Evolutionary conservation across 2,329 filamentous ascomycete species (phyloP).

Genomic region (Trichoderma sp.): DNA sequence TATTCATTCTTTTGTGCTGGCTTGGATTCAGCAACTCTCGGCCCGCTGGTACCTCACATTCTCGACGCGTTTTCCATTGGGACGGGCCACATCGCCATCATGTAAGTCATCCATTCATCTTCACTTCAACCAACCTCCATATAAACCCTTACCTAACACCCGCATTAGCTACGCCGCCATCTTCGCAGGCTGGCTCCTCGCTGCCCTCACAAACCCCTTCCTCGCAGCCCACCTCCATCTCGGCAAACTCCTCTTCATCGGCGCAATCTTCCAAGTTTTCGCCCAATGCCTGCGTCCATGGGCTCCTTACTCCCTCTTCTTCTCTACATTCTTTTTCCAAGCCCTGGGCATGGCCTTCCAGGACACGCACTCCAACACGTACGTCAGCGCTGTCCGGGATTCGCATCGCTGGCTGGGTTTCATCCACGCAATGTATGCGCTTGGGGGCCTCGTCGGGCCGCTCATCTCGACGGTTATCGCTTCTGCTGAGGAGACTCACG

Average conservation of each 20-base stretch:
- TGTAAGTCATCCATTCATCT: background rate
- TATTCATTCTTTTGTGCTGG: constrained; percentile 20
- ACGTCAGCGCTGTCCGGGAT: background rate
- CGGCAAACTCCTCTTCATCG: constrained; percentile 10
- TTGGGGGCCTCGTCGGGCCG: constrained; percentile 17
- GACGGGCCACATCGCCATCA: constrained; percentile 18
- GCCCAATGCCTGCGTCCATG: constrained; percentile 19
- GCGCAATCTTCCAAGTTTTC: constrained; percentile 17
- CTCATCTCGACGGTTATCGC: constrained; percentile 18
- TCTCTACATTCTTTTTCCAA: constrained; percentile 12
- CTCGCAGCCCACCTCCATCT: constrained; percentile 14
- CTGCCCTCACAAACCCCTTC: constrained; percentile 17
- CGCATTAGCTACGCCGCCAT: constrained; percentile 12
- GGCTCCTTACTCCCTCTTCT: constrained; percentile 18
- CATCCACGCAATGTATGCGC: constrained; percentile 19
- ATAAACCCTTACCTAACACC: background rate
- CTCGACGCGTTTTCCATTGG: constrained; percentile 18
- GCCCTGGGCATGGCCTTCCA: constrained; percentile 18
- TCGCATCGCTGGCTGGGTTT: constrained; percentile 19
- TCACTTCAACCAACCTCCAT: background rate
- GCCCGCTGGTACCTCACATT: constrained; percentile 14
- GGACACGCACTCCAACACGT: constrained; percentile 19
- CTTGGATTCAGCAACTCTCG: constrained; percentile 17
- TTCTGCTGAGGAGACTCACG: background rate
- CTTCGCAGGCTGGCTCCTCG: constrained; percentile 21